Evolutionary conservation across 2,329 filamentous ascomycete genomes (phyloP).

Genomic region (Triangularia setosa): DNA sequence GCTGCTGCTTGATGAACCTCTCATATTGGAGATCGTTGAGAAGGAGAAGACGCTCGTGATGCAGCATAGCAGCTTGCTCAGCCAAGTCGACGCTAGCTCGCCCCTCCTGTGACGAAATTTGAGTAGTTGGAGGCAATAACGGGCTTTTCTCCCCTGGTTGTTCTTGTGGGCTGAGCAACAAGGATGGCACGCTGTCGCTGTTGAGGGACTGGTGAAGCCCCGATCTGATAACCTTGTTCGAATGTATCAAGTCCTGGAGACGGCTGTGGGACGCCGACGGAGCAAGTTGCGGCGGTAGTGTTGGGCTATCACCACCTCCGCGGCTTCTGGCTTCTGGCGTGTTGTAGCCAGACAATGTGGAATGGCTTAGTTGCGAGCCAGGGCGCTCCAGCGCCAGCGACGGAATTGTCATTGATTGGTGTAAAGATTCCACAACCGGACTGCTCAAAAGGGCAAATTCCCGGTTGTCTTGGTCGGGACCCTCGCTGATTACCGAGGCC

Average conservation of each 20-base stretch:
- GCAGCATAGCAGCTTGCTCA: conserved; percentile 52
- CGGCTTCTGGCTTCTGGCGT: conserved; percentile 41
- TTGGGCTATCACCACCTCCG: conserved; percentile 57
- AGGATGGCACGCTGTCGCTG: conserved; percentile 56
- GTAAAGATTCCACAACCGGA: conserved; percentile 4
- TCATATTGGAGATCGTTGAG: conserved; percentile 82
- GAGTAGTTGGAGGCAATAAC: conserved; percentile 29
- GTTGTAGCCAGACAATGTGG: conserved; percentile 42
- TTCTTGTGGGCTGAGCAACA: conserved; percentile 49
- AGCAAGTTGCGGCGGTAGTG: conserved; percentile 49
- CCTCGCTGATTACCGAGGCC: conserved; percentile 7
- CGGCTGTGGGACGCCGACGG: conserved; percentile 51
- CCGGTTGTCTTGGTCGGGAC: conserved; percentile 12
- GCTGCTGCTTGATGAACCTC: conserved; percentile 77
- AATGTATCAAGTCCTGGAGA: conserved; percentile 57
- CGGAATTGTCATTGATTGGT: background rate
- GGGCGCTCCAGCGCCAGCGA: conserved; percentile 4
- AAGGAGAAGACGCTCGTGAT: conserved; percentile 70
- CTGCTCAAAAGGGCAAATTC: conserved; percentile 20
- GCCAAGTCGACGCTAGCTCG: conserved; percentile 32
- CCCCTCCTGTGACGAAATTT: conserved; percentile 28
- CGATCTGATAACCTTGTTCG: conserved; percentile 56
- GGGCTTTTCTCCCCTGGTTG: conserved; percentile 38
- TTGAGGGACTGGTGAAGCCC: conserved; percentile 51
- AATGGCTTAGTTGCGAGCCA: conserved; percentile 42